Percentiles rank a stretch among this genome's conserved stretches.
phyloP scores from a whole-genome alignment of 2,329 filamentous ascomycete genomes.

The Fusarium praegraminearum region DNA sequence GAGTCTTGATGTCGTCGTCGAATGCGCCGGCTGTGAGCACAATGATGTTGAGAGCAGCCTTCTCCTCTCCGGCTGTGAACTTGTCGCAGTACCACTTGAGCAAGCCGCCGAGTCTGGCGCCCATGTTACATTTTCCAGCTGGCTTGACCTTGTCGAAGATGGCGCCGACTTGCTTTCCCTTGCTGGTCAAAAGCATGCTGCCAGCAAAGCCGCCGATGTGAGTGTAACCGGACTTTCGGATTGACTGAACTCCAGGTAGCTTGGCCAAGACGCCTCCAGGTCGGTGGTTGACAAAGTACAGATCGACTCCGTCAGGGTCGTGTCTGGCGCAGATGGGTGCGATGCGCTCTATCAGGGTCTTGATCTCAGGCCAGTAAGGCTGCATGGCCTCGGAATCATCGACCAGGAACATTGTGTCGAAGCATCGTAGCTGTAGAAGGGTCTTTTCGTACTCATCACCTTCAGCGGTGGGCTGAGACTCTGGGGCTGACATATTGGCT shows the following conservation, averaged over 20 bases:
- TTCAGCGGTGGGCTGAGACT: conserved; percentile 4
- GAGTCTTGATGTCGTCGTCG: conserved; percentile 25
- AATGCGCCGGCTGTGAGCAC: conserved; percentile 16
- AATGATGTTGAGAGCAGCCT: conserved; percentile 20
- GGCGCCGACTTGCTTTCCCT: conserved; percentile 18
- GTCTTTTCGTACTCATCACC: conserved; percentile 15
- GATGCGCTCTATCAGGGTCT: conserved; percentile 24
- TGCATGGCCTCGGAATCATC: conserved; percentile 23
- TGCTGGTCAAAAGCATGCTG: conserved; percentile 21
- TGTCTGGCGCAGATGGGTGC: conserved; percentile 21
- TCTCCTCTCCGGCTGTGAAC: conserved; percentile 18
- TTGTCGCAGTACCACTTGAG: conserved; percentile 29
- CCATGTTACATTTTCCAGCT: conserved; percentile 23
- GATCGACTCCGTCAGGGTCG: conserved; percentile 17
- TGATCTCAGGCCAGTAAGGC: conserved; percentile 24
- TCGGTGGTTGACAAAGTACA: conserved; percentile 24
- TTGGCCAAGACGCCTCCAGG: conserved; percentile 18
- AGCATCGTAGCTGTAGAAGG: conserved; percentile 19
- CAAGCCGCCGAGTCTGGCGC: conserved; percentile 12
- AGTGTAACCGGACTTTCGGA: conserved; percentile 20
- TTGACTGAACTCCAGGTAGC: conserved; percentile 17
- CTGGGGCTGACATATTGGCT: conserved; percentile 2
- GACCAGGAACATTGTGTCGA: conserved; percentile 22
- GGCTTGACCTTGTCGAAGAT: conserved; percentile 25
- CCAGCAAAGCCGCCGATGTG: conserved; percentile 19